Percentiles rank a stretch among this genome's conserved stretches.
phyloP scores from a whole-genome alignment of 208 protist genomes.

The Angomonas ambiguus region DNA sequence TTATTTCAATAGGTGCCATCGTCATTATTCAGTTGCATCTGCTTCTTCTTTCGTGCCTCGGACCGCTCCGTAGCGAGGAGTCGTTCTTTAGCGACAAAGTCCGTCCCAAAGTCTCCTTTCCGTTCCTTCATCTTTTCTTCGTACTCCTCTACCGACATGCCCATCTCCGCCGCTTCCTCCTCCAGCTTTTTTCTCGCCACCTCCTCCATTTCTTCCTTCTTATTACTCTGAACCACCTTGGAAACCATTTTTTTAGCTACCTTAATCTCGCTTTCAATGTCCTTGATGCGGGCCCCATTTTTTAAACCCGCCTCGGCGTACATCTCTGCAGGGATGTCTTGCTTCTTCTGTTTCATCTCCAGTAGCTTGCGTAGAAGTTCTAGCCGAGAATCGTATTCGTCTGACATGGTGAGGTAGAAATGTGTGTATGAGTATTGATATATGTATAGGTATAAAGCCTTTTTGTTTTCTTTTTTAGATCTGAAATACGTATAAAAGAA shows the following conservation, averaged over 20 bases:
- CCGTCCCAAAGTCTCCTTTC: neutral
- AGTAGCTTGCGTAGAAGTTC: conserved; percentile 62
- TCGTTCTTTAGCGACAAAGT: neutral
- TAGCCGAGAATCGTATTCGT: conserved; percentile 24
- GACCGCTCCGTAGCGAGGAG: too few relatives aligned
- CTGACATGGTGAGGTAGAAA: neutral
- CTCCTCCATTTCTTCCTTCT: conserved; percentile 51
- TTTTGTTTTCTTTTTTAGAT: neutral
- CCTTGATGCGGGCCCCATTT: conserved; percentile 82
- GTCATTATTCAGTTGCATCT: too few relatives aligned
- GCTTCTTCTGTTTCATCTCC: conserved; percentile 59
- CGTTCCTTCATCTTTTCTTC: conserved; percentile 23
- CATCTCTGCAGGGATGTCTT: conserved; percentile 32
- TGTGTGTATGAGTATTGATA: neutral
- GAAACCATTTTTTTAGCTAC: conserved; percentile 45
- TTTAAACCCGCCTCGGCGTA: conserved; percentile 65
- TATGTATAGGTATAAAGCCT: too few relatives aligned
- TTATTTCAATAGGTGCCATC: too few relatives aligned
- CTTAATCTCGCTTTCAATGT: conserved; percentile 88
- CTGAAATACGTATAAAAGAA: conserved; percentile 3
- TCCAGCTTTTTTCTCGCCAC: conserved; percentile 57
- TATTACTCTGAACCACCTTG: conserved; percentile 48
- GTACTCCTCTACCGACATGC: conserved; percentile 62
- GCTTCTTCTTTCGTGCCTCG: too few relatives aligned
- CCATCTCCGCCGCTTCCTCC: conserved; percentile 47